Evolutionary conservation across 345 rosid genomes (phyloP), one percentile per base, ranked within the genome.

Genomic region (Euphorbia lathyris): DNA sequence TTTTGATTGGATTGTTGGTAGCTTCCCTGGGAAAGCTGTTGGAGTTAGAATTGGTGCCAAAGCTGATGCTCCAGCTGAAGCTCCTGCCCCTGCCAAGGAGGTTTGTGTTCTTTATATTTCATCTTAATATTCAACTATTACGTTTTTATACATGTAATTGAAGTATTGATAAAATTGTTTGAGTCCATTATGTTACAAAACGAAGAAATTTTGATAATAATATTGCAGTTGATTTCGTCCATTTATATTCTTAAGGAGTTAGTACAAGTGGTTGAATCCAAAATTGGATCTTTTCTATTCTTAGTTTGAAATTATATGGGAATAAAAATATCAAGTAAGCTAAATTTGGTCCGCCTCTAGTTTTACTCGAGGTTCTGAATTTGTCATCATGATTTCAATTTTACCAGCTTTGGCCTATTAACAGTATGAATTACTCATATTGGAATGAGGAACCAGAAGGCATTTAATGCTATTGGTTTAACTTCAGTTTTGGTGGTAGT

Each of bases 1-100:
- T n/a, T 3, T 38, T 40, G 51, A 45, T 3, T 47, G 34, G 26
- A 29, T 26, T 38, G 16, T 19, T 40, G 16, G 14, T 71, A 94
- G 97, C 76, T 91, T 94, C 77, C 96, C 97, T 1, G 93, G 97
- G 0, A 90, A 88, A 81, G 91, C 98, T 55, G 79, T 75, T 52
- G 97, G 97, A 30, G 98, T 94, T 23, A 82, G 80, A 29, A 9
- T 90, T 67, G 90, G 92, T 55, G 86, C 84, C 71, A 59, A 65
- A 58, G 89, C 74, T 76, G 86, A 79, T 69, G 81, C 73, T 72
- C 80, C 84, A 56, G 67, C n/a, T n/a, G n/a, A 81, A 74, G 70
- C 50, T 55, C 66, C 59, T 56, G 25, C 72, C 65, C 65, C 75
- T 61, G 79, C 76, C 30, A 62, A 72, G 43, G 72, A 74, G 81